These are phyloP conservation scores for sorghum (Sorghum bicolor) DNA, from an alignment of 176 grass and related monocot species.

Conservation along the genomic window DNA sequence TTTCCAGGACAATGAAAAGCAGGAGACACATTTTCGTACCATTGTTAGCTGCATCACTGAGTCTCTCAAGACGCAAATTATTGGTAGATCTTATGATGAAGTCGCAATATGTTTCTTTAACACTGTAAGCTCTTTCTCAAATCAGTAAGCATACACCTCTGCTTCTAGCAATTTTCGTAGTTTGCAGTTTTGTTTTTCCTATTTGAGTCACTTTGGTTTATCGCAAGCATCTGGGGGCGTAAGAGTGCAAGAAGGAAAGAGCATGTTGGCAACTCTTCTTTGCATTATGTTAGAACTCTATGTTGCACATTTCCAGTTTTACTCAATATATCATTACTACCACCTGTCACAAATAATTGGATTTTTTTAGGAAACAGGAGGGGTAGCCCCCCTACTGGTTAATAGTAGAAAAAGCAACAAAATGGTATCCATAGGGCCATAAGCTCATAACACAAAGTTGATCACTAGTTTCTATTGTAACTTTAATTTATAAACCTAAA, in stretches of 20 bases:
- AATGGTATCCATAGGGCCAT: not conserved
- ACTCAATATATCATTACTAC: not conserved
- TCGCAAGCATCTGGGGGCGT: not conserved
- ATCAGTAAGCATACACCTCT: not conserved
- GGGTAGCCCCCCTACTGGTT: too few relatives aligned
- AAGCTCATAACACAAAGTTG: not conserved
- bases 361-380: not conserved
- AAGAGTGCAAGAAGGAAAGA: not conserved
- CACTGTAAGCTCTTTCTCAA: slow-evolving; percentile 54
- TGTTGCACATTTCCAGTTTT: not conserved
- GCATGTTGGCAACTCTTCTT: not conserved
- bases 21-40: slow-evolving; percentile 73
- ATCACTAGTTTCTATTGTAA: not conserved
- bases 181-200: not conserved
- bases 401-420: too few relatives aligned
- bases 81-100: slow-evolving; percentile 85
- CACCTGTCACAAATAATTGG: not conserved
- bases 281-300: not conserved
- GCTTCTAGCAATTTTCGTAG: not conserved
- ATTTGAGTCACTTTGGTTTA: not conserved
- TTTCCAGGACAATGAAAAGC: slow-evolving; percentile 45
- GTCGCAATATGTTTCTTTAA: slow-evolving; percentile 93
- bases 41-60: slow-evolving; percentile 64
- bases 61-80: slow-evolving; percentile 79
- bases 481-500: not conserved